Conservation (phyloP, 2,329 filamentous ascomycete species). For the Passalora sequoiae region DNA sequence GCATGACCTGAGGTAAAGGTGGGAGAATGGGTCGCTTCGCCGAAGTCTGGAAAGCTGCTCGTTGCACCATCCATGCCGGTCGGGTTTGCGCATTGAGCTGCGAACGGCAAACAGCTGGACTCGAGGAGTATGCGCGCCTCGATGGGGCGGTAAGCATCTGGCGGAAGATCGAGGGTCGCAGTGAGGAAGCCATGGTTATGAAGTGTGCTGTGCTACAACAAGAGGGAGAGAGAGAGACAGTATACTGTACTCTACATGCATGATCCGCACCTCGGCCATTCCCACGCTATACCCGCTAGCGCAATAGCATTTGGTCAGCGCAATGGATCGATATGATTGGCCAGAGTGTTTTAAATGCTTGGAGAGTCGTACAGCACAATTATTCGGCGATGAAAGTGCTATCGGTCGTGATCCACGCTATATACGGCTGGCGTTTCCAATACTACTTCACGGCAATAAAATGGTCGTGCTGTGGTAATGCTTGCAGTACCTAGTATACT, state of each 20-base stretch:
- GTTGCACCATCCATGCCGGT: constrained; percentile 40
- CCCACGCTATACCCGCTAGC: too few species aligned
- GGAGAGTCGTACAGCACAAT: too few species aligned
- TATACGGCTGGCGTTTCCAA: too few species aligned
- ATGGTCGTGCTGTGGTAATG: too few species aligned
- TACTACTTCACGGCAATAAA: too few species aligned
- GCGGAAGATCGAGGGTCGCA: constrained; percentile 47
- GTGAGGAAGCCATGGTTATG: constrained; percentile 48
- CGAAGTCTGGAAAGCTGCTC: constrained; percentile 83
- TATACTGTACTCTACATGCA: neutral
- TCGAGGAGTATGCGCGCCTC: constrained; percentile 37
- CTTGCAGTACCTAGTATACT: too few species aligned
- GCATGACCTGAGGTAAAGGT: constrained; percentile 60
- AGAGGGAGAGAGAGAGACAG: constrained; percentile 4
- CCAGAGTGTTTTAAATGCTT: too few species aligned
- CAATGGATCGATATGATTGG: too few species aligned
- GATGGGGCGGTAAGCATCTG: constrained; percentile 40
- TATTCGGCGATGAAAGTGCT: too few species aligned
- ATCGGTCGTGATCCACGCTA: too few species aligned
- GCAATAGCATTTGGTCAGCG: too few species aligned
- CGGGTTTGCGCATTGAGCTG: constrained; percentile 24
- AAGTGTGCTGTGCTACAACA: constrained; percentile 17
- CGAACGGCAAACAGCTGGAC: constrained; percentile 33
- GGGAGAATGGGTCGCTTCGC: constrained; percentile 71
- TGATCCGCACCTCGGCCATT: too few species aligned